Evolutionary conservation across 139 green algal genomes (phyloP).

Genomic region (Haematococcus sp.): DNA sequence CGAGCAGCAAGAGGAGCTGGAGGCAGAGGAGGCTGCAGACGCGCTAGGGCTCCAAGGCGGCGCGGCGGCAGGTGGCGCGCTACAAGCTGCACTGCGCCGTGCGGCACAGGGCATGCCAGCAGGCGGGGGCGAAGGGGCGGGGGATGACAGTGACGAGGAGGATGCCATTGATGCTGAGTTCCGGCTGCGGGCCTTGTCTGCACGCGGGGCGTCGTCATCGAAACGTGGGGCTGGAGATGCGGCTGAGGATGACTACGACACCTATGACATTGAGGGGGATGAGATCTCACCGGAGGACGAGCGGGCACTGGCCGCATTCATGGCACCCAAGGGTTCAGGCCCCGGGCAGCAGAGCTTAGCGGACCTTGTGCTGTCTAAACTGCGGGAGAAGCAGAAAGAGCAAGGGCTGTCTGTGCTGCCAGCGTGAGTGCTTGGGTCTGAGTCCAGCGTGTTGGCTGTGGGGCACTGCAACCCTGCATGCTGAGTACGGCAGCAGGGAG

Average conservation of each 20-base stretch:
- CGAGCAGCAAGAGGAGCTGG: conserved; percentile 84
- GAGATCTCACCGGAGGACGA: conserved; percentile 77
- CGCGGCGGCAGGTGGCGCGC: neutral
- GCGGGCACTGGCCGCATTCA: conserved; percentile 79
- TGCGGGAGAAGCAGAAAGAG: conserved; percentile 49
- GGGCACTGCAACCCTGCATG: neutral
- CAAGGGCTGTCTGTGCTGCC: conserved; percentile 18
- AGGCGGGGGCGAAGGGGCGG: conserved; percentile 3
- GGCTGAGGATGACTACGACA: neutral
- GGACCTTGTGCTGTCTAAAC: conserved; percentile 86
- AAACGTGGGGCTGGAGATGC: neutral
- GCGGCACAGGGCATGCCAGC: conserved; percentile 18
- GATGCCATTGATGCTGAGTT: conserved; percentile 35
- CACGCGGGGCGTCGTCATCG: neutral
- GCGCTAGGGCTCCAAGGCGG: conserved; percentile 15
- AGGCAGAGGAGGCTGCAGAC: conserved; percentile 46
- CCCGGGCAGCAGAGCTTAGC: conserved; percentile 49
- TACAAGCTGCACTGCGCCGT: conserved; percentile 3
- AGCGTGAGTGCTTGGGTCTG: conserved; percentile 25
- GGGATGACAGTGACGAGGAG: conserved; percentile 45
- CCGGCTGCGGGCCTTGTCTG: neutral
- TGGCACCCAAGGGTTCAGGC: conserved; percentile 26
- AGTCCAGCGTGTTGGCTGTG: neutral
- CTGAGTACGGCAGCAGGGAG: neutral
- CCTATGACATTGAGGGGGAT: conserved; percentile 23